phyloP scores from a whole-genome alignment of 176 grass and related monocot genomes.

The Oryza brachyantha region DNA sequence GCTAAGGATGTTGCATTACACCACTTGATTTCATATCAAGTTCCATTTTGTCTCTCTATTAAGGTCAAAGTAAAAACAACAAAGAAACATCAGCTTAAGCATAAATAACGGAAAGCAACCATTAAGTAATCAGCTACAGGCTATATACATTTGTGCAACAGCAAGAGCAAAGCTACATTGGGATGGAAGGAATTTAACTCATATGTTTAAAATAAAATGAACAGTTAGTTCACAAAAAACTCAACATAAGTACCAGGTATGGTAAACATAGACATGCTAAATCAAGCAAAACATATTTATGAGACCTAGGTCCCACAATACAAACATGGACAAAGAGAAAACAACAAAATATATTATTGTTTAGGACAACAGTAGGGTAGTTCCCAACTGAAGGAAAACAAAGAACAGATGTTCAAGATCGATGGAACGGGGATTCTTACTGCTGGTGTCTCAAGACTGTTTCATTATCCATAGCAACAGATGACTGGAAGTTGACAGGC shows the following conservation, averaged over 20 bases:
- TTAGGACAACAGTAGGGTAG: not conserved
- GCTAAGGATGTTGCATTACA: not conserved
- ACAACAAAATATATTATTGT: not conserved
- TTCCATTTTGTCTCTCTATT: not conserved
- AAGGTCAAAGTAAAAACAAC: too few species aligned
- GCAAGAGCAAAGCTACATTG: constrained; percentile 1
- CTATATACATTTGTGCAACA: not conserved
- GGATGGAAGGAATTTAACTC: not conserved
- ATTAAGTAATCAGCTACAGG: not conserved
- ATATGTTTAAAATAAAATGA: not conserved
- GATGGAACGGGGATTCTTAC: constrained; percentile 53
- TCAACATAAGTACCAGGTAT: not conserved
- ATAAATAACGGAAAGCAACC: not conserved
- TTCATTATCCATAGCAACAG: constrained; percentile 85
- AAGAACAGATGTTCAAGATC: not conserved
- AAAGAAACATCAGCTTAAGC: not conserved
- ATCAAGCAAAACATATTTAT: not conserved
- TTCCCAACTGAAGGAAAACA: not conserved
- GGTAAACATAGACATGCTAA: constrained; percentile 9
- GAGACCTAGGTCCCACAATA: not conserved
- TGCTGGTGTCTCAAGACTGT: constrained; percentile 83
- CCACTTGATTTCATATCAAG: too few species aligned
- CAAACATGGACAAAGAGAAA: not conserved
- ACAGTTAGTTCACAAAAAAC: not conserved
- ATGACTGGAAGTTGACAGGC: constrained; percentile 89